A percentile compares a stretch with the other conserved stretches of the same genome.
phyloP scores from a whole-genome alignment of 352 stramenopile species.

The Phytophthora crassamura region DNA sequence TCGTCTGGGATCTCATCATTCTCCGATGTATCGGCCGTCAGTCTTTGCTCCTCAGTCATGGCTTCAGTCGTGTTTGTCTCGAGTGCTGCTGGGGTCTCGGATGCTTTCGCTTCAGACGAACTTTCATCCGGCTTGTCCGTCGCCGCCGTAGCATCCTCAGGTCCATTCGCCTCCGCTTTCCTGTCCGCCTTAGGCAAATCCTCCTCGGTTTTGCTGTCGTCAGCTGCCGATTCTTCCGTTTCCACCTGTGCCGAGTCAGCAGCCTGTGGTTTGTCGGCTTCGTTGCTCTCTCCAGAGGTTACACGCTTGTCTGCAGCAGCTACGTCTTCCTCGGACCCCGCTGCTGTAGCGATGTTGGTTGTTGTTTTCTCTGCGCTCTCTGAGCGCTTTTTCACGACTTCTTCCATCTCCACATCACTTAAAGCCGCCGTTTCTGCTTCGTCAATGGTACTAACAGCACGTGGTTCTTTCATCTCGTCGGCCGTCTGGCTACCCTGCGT shows the following conservation, averaged over 20 bases:
- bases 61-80: not conserved
- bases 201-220: not conserved
- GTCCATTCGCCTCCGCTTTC: not conserved
- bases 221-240: not conserved
- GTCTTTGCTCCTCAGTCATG: constrained; percentile 8
- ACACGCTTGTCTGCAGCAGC: not conserved
- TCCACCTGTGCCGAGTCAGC: constrained; percentile 1
- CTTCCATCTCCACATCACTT: constrained; percentile 28
- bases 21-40: constrained; percentile 11
- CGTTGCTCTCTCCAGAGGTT: not conserved
- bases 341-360: not conserved
- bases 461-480: constrained; percentile 32
- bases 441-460: not conserved
- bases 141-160: constrained; percentile 3
- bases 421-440: not conserved
- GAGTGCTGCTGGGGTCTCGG: not conserved
- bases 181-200: not conserved
- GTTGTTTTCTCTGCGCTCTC: constrained; percentile 3
- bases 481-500: constrained; percentile 11
- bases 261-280: not conserved
- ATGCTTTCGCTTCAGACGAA: not conserved
- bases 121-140: not conserved
- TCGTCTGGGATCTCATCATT: constrained; percentile 9
- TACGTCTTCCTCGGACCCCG: constrained; percentile 10
- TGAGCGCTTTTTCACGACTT: constrained; percentile 8